Base-by-base conservation (phyloP, 352 stramenopile species). In the Aphanomyces euteiches region DNA sequence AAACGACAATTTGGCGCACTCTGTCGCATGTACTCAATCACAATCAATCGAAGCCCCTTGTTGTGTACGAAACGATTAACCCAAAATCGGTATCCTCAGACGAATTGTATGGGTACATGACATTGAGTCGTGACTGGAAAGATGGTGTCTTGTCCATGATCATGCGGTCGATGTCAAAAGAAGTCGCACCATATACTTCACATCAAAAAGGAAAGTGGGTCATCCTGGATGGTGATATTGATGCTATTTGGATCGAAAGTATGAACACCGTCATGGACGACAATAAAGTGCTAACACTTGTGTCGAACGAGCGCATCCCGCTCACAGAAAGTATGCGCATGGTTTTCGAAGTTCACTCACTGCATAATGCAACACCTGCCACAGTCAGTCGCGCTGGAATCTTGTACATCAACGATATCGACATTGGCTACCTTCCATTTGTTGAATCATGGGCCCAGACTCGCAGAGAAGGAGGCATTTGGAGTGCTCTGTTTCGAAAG, bases 121-220 rank as follows among this genome's bases (percentile, higher is more conserved):
- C 93, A 19, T 79, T 98, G 3, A 87, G 96, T n/a, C 98, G 98
- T 59, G 96, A 99, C 80, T 99, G 96, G 96, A 98, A 98, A 77
- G 96, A 99, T 77, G 96, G 96, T 38, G 93, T 98, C 7, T 67
- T 99, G 28, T 98, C 90, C 17, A 96, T 96, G 28, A 96, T 98
- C 47, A 98, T 99, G 96, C 90, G 96, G 60, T 96, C 93, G 72
- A 99, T 98, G 96, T 91, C 90, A 56, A 98, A 98, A 70, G 97
- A 92, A 21, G 71, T 77, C 10, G 71, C 81, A 21, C 89, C 89
- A 3, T 97, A 97, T 73, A 93, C 89, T 66, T 81, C 86, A 3
- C 76, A 90, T 10, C 93, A 99, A 78, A 83, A 75, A 5, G 85
- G 81, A 72, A 93, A 96, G 40, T 96, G 89, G 89, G 79, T 98